Percentiles rank a stretch among this genome's conserved stretches.
These are phyloP conservation scores for Ephemerocybe angulata DNA, from an alignment of 768 basidiomycete species.

Conservation along the genomic window DNA sequence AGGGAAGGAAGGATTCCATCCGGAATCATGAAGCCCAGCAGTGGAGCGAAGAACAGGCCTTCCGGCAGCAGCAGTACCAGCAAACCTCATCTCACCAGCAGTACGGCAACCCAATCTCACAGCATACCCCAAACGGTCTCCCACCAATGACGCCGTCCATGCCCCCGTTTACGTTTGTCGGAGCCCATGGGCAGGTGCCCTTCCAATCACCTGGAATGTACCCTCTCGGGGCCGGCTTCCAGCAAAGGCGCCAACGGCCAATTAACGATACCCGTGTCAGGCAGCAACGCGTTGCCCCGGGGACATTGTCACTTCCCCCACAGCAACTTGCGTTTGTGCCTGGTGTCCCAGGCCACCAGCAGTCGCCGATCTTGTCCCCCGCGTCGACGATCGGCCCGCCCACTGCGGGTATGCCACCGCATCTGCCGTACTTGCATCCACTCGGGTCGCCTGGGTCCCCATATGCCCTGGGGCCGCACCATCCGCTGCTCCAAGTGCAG, in stretches of 20 bases:
- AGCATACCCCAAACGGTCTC: slow-evolving; percentile 67
- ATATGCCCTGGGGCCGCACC: slow-evolving; percentile 12
- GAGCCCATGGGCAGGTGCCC: slow-evolving; percentile 26
- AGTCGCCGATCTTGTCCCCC: slow-evolving; percentile 4
- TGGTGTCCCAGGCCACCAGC: slow-evolving; percentile 8
- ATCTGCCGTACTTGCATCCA: slow-evolving; percentile 12
- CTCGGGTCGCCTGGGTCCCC: slow-evolving; percentile 11
- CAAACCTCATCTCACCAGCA: slow-evolving; percentile 7
- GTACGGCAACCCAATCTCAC: slow-evolving; percentile 30
- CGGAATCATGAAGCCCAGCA: background rate
- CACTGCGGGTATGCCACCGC: slow-evolving; percentile 1
- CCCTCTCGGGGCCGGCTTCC: background rate
- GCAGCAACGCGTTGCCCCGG: slow-evolving; percentile 5
- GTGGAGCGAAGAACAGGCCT: background rate
- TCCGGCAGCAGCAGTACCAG: slow-evolving; percentile 13
- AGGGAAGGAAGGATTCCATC: background rate
- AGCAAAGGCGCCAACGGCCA: background rate
- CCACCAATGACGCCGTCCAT: slow-evolving; percentile 95
- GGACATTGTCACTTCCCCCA: slow-evolving; percentile 6
- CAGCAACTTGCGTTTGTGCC: slow-evolving; percentile 11
- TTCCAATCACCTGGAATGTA: slow-evolving; percentile 8
- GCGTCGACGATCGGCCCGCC: slow-evolving; percentile 2
- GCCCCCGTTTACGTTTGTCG: slow-evolving; percentile 87
- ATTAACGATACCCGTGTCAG: background rate
- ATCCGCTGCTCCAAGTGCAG: slow-evolving; percentile 11